Percentiles rank a stretch among this genome's conserved stretches.
These are phyloP conservation scores for Diaporthe vexans DNA, from an alignment of 2,329 filamentous ascomycete genomes.

Conservation along the genomic window DNA sequence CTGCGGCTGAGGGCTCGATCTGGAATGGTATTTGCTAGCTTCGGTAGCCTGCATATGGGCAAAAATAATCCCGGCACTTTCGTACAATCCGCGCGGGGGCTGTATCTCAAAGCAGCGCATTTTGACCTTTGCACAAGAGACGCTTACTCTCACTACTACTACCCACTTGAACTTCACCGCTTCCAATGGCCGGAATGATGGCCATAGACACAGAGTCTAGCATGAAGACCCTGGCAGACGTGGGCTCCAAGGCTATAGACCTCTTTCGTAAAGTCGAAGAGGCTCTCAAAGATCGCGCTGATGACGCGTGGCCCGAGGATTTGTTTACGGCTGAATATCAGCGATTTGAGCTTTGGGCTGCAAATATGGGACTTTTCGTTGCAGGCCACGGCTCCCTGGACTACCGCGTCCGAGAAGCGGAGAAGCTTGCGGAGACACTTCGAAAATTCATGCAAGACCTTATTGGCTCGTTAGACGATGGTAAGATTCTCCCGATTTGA, in stretches of 20 bases:
- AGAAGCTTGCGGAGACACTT: conserved; percentile 7
- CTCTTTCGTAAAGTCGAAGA: background rate
- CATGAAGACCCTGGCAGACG: background rate
- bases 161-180: background rate
- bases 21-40: background rate
- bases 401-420: conserved; percentile 30
- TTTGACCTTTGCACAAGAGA: background rate
- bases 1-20: background rate
- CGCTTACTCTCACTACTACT: background rate
- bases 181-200: background rate
- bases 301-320: background rate
- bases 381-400: conserved; percentile 31
- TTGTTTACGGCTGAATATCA: background rate
- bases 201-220: background rate
- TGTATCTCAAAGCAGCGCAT: too few relatives aligned
- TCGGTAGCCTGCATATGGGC: background rate
- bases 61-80: background rate
- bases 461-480: conserved; percentile 1
- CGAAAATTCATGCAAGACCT: conserved; percentile 24
- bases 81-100: background rate
- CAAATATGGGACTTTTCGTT: conserved; percentile 35
- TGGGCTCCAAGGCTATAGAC: background rate
- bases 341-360: conserved; percentile 36
- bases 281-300: background rate
- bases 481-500: background rate